Evolutionary conservation across 2,329 filamentous ascomycete genomes (phyloP).

Genomic region (Alternaria tenuissima): DNA sequence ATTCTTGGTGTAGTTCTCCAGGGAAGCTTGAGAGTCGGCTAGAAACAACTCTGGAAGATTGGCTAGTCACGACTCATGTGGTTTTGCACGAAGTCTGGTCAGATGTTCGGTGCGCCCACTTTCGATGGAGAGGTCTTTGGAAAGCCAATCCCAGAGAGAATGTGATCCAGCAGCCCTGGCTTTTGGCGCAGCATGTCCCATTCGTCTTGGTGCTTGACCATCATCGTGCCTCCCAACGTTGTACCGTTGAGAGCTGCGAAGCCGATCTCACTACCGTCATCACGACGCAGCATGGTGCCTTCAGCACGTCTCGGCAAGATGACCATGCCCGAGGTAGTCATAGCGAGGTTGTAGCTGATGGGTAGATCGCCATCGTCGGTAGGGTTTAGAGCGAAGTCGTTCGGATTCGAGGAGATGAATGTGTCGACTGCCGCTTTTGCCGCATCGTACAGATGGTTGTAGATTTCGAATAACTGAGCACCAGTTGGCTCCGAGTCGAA

Average conservation of each 20-base stretch:
- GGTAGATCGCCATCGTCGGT: conserved; percentile 50
- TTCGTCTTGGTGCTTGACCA: conserved; percentile 65
- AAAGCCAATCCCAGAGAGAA: conserved; percentile 53
- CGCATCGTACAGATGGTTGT: conserved; percentile 45
- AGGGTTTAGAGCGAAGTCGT: conserved; percentile 33
- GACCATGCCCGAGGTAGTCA: conserved; percentile 63
- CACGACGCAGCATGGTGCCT: conserved; percentile 52
- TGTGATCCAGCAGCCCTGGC: conserved; percentile 52
- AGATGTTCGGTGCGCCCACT: conserved; percentile 8
- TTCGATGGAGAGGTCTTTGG: conserved; percentile 24
- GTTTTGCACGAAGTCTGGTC: neutral
- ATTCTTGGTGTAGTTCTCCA: neutral
- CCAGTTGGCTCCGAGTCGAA: conserved; percentile 54
- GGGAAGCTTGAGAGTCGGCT: neutral
- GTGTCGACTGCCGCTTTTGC: conserved; percentile 48
- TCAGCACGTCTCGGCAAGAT: conserved; percentile 61
- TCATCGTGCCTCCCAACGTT: conserved; percentile 64
- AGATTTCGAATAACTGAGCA: conserved; percentile 43
- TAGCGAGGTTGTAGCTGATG: conserved; percentile 67
- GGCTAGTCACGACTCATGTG: neutral
- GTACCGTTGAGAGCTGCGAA: conserved; percentile 65
- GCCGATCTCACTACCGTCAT: conserved; percentile 49
- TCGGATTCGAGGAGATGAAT: conserved; percentile 53
- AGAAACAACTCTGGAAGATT: neutral
- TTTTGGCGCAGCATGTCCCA: conserved; percentile 59